Percentiles rank a stretch among this genome's conserved stretches.
These are phyloP conservation scores for Cystobasidiopsis lactophilus DNA, from an alignment of 768 basidiomycete species.

Conservation along the genomic window DNA sequence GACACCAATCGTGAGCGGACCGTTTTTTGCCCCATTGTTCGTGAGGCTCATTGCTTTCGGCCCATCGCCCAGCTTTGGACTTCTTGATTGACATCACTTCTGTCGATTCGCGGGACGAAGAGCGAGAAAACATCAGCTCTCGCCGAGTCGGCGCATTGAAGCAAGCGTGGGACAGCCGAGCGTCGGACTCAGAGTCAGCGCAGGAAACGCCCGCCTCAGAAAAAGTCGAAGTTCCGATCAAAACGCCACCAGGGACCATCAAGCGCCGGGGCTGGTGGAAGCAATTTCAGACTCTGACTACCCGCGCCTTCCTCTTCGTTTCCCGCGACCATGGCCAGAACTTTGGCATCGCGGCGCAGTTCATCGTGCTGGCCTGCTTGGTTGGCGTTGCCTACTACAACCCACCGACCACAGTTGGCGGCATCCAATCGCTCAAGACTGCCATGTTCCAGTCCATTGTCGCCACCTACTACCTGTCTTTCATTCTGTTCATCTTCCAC, in stretches of 20 bases:
- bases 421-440: slow-evolving; percentile 26
- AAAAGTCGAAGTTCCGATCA: not conserved
- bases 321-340: slow-evolving; percentile 18
- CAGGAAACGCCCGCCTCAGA: not conserved
- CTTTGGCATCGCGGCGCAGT: not conserved
- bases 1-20: too few species aligned
- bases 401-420: slow-evolving; percentile 20
- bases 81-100: slow-evolving; percentile 29
- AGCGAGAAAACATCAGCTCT: slow-evolving; percentile 25
- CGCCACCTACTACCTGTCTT: slow-evolving; percentile 8
- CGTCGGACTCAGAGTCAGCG: not conserved
- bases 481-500: slow-evolving; percentile 24
- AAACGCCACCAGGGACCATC: too few species aligned
- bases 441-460: not conserved
- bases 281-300: slow-evolving; percentile 21
- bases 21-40: too few species aligned
- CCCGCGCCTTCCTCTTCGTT: slow-evolving; percentile 21
- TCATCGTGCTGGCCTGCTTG: slow-evolving; percentile 20
- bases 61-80: too few species aligned
- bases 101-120: slow-evolving; percentile 28
- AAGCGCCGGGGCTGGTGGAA: not conserved
- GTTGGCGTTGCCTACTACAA: slow-evolving; percentile 28
- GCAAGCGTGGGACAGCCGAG: slow-evolving; percentile 24
- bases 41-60: too few species aligned
- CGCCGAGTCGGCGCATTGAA: slow-evolving; percentile 25